Percentiles rank a stretch among this genome's conserved stretches.
phyloP scores from a whole-genome alignment of 495 filamentous ascomycete species.

The Patellaria atrata region DNA sequence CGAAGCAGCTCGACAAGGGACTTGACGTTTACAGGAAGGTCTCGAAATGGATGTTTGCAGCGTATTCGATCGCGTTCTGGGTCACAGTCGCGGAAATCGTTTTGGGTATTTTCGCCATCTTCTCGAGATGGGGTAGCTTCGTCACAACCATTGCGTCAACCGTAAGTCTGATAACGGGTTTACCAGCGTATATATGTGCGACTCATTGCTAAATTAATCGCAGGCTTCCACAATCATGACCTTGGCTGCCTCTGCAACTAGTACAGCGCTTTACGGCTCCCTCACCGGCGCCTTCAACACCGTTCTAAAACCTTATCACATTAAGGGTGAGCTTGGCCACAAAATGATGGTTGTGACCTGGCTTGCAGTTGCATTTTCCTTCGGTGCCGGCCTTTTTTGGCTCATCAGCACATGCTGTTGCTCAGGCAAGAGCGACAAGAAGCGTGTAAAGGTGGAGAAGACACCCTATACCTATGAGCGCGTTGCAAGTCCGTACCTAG shows the following conservation, averaged over 20 bases:
- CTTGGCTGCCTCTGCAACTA: constrained; percentile 34
- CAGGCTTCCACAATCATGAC: constrained; percentile 35
- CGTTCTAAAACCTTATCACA: constrained; percentile 49
- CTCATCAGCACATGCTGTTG: constrained; percentile 85
- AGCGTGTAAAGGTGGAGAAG: constrained; percentile 24
- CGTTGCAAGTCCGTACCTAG: constrained; percentile 25
- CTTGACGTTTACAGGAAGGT: constrained; percentile 57
- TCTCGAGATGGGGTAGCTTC: constrained; percentile 55
- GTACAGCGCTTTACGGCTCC: constrained; percentile 30
- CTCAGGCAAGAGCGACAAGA: constrained; percentile 31
- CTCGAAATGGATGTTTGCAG: constrained; percentile 66
- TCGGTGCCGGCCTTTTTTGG: constrained; percentile 73
- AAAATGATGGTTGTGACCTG: constrained; percentile 57
- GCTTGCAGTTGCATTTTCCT: constrained; percentile 63
- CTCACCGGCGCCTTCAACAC: constrained; percentile 48
- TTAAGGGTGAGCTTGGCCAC: constrained; percentile 46
- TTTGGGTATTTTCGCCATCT: constrained; percentile 54
- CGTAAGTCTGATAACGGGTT: constrained; percentile 27
- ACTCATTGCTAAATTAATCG: constrained; percentile 12
- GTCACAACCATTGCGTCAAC: constrained; percentile 62
- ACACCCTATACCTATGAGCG: constrained; percentile 32
- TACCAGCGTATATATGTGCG: constrained; percentile 20
- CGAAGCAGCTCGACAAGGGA: constrained; percentile 45
- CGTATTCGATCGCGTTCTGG: constrained; percentile 54
- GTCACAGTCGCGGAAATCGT: constrained; percentile 54